Conservation (phyloP, 2,329 filamentous ascomycete genomes). For the Gliomastix tumulicola region DNA sequence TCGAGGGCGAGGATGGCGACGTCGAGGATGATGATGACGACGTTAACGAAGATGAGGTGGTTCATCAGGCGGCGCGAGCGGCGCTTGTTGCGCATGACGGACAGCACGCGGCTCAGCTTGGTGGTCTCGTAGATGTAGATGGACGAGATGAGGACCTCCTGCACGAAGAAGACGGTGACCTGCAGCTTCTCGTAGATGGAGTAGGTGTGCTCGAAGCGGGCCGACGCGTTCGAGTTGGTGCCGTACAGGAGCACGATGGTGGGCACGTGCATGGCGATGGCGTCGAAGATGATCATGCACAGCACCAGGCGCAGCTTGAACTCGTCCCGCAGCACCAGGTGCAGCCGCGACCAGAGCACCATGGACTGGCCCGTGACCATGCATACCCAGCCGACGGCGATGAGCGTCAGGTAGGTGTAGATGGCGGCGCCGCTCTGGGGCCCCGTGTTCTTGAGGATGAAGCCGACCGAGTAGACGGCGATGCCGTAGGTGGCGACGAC, state of each 20-base stretch:
- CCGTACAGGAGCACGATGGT: conserved; percentile 50
- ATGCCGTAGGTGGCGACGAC: conserved; percentile 24
- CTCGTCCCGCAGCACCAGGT: conserved; percentile 47
- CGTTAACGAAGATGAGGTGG: conserved; percentile 31
- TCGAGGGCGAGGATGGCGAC: conserved; percentile 19
- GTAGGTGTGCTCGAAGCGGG: too few relatives aligned
- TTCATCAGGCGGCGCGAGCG: conserved; percentile 5
- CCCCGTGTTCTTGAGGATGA: conserved; percentile 30
- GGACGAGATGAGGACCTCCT: conserved; percentile 45
- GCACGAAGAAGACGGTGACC: conserved; percentile 47
- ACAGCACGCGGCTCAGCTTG: conserved; percentile 26
- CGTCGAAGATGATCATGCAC: conserved; percentile 50
- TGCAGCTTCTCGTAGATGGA: conserved; percentile 46
- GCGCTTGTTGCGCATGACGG: neutral
- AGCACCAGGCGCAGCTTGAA: conserved; percentile 40
- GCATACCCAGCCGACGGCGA: conserved; percentile 17
- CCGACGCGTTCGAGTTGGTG: too few relatives aligned
- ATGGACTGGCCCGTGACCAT: conserved; percentile 58
- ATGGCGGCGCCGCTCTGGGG: neutral
- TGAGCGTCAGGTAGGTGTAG: conserved; percentile 11
- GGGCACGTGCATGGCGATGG: conserved; percentile 42
- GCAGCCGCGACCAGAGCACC: conserved; percentile 56
- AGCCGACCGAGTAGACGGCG: conserved; percentile 31
- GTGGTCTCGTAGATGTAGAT: conserved; percentile 47
- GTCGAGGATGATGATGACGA: conserved; percentile 30